Conservation (phyloP, 2,329 filamentous ascomycete genomes). For the Calonectria fujianensis region DNA sequence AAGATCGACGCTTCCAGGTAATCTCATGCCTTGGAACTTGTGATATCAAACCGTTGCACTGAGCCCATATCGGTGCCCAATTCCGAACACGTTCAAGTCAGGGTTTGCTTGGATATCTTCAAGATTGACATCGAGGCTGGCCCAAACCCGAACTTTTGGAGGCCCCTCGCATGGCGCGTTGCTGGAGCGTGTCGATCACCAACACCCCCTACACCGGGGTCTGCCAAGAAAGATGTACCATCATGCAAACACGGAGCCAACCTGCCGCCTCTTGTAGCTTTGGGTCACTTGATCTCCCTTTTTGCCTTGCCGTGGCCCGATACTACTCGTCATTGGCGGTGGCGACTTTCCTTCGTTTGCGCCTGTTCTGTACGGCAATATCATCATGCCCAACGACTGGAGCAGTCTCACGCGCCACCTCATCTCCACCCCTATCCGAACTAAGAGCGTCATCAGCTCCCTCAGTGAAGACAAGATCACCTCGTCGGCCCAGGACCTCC, state of each 20-base stretch:
- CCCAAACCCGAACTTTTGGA: slow-evolving; percentile 11
- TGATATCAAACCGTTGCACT: slow-evolving; percentile 14
- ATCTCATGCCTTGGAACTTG: background rate
- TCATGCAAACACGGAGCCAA: slow-evolving; percentile 24
- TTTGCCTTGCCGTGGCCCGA: slow-evolving; percentile 12
- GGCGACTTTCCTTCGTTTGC: slow-evolving; percentile 59
- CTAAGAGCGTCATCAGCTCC: slow-evolving; percentile 57
- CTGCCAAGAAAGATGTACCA: slow-evolving; percentile 21
- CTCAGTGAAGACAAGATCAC: slow-evolving; percentile 84
- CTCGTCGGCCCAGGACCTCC: slow-evolving; percentile 76
- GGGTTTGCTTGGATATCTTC: slow-evolving; percentile 1
- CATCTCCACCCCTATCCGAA: slow-evolving; percentile 39
- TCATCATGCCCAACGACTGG: slow-evolving; percentile 52
- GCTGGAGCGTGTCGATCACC: slow-evolving; percentile 39
- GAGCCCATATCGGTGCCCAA: slow-evolving; percentile 3
- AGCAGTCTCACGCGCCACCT: slow-evolving; percentile 45
- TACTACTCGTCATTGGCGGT: slow-evolving; percentile 45
- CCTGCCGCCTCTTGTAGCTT: slow-evolving; percentile 27
- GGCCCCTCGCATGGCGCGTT: slow-evolving; percentile 37
- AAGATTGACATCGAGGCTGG: background rate
- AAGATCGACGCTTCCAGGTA: slow-evolving; percentile 20
- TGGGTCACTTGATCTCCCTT: slow-evolving; percentile 27
- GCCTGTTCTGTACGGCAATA: slow-evolving; percentile 48
- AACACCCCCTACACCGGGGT: slow-evolving; percentile 37
- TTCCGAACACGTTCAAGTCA: slow-evolving; percentile 21